Percentiles rank a stretch among this genome's conserved stretches.
Evolutionary conservation across 164 flowering plant genomes (phyloP).

Genomic region (Cinnamomum chago): DNA sequence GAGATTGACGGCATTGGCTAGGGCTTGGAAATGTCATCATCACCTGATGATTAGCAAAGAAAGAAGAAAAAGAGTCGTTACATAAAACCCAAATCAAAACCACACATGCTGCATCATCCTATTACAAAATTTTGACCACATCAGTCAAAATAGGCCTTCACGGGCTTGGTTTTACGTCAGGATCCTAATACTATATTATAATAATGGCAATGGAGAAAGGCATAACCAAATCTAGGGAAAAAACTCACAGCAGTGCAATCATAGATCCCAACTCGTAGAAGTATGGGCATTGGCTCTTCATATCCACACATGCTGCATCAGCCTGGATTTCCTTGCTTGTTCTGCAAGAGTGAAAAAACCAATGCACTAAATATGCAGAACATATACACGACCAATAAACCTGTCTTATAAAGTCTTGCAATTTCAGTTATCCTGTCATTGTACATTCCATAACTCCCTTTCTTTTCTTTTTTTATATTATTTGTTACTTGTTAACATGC

Average conservation of each 20-base stretch:
- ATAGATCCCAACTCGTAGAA: conserved; percentile 93
- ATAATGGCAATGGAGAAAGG: no score
- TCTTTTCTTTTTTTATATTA: neutral
- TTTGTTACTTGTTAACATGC: neutral
- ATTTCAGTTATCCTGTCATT: neutral
- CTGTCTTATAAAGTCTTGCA: neutral
- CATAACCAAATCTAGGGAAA: no score
- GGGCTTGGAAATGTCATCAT: no score
- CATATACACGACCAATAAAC: neutral
- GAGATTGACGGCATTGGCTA: no score
- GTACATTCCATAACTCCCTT: neutral
- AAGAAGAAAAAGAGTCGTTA: no score
- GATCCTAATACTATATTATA: no score
- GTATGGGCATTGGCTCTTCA: conserved; percentile 61
- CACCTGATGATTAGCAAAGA: no score
- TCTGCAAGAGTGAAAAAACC: conserved; percentile 28
- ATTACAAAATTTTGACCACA: no score
- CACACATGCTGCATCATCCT: no score
- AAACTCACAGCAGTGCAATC: conserved; percentile 69
- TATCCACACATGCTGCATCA: conserved; percentile 82
- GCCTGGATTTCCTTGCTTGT: conserved; percentile 91
- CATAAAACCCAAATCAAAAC: no score
- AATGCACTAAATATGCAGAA: neutral
- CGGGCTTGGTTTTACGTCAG: no score
- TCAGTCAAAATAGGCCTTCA: no score